A percentile compares a stretch with the other conserved stretches of the same genome.
Conservation (phyloP, 768 basidiomycete species). For the Lepiota venenata region DNA sequence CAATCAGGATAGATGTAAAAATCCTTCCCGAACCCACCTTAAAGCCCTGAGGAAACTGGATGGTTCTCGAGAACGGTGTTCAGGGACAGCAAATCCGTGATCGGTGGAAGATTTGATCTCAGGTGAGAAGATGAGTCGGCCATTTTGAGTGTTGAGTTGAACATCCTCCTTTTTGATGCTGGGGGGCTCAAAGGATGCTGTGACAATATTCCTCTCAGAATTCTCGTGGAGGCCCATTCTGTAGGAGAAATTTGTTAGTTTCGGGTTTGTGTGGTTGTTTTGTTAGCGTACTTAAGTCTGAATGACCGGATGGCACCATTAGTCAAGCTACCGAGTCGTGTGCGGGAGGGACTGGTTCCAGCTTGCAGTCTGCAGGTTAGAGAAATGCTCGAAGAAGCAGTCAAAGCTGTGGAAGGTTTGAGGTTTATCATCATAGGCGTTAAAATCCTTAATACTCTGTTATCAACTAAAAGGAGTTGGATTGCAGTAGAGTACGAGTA, state of each 20-base stretch:
- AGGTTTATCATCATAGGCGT: too few relatives aligned
- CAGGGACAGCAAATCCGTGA: constrained; percentile 34
- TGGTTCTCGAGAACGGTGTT: constrained; percentile 41
- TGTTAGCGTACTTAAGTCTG: too few relatives aligned
- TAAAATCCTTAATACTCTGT: too few relatives aligned
- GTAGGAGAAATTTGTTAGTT: neutral
- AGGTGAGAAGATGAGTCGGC: constrained; percentile 44
- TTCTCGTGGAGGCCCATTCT: constrained; percentile 52
- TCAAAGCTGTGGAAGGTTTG: constrained; percentile 21
- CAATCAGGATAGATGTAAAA: constrained; percentile 4
- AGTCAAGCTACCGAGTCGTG: too few relatives aligned
- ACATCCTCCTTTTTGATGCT: constrained; percentile 45
- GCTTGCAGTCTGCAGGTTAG: neutral
- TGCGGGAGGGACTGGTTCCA: neutral
- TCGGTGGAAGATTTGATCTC: constrained; percentile 30
- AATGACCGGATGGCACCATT: too few relatives aligned
- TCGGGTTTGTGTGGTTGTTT: too few relatives aligned
- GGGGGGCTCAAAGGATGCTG: constrained; percentile 51
- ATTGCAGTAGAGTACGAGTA: too few relatives aligned
- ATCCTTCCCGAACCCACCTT: constrained; percentile 43
- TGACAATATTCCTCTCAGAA: constrained; percentile 33
- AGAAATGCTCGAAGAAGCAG: constrained; percentile 6
- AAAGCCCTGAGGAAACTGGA: constrained; percentile 44
- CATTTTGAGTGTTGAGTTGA: constrained; percentile 42
- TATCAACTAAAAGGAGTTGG: too few relatives aligned